Evolutionary conservation across 495 filamentous ascomycete genomes (phyloP), one percentile per base, ranked within the genome.

Genomic region (Penicillium dipodomyicola): DNA sequence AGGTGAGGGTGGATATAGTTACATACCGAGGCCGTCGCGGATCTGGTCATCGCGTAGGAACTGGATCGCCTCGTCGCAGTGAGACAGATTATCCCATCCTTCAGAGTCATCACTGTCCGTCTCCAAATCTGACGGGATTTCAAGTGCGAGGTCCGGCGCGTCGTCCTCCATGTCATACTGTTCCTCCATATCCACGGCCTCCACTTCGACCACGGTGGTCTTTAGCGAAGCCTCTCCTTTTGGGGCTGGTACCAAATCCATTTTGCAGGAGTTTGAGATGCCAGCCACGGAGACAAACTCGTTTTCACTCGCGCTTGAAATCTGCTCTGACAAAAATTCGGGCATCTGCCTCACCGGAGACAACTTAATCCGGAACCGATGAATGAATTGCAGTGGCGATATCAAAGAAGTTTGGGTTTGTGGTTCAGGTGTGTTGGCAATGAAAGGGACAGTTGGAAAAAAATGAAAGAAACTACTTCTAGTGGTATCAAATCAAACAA

Each of bases 1-100:
- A 53, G 54, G 59, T 58, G 50, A 52, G 41, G 49, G 49, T 25
- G 47, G 47, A 41, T 22, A 58, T 63, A 57, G 30, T 33, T 47
- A 63, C 64, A 53, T 49, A 71, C 67, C 74, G 82, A 83, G 76
- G 43, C 81, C 78, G 55, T 77, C 75, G 49, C 82, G 80, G 43
- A 86, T 76, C 49, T 82, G 80, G 41, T 87, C 83, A 37, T 87
- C 84, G 43, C 77, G 77, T 32, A 86, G 69, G 48, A 85, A 76
- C 53, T 87, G 84, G 37, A 92, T 71, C 17, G 83, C 77, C 59
- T 89, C 87, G 47, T 86, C 84, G 59, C 84, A 87, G 7, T 91
- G 68, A 22, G 87, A 90, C 47, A 84, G 77, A 6, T 77, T 79
- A 56, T 89, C 87, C 85, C 85, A 87, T 11, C 78, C 80, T 45